phyloP scores from a whole-genome alignment of 1,284 basidiomycete species.

The Apiotrichum brassicae region DNA sequence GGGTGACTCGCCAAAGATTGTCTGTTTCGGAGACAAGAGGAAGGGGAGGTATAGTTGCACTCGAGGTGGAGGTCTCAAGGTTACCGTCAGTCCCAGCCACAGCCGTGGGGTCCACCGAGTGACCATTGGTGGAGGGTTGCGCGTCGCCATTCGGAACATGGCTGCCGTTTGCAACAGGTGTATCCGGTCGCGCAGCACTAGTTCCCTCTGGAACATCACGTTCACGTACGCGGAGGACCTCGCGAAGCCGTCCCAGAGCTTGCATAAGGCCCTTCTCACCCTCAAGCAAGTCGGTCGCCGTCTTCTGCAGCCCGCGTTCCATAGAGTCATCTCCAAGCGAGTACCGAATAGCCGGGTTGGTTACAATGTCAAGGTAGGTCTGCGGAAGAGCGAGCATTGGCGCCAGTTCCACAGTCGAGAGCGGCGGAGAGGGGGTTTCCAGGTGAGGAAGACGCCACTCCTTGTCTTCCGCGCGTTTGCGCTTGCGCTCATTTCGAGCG shows the following conservation, averaged over 20 bases:
- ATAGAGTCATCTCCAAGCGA: conserved; percentile 44
- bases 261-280: conserved; percentile 45
- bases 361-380: conserved; percentile 43
- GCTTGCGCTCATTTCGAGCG: conserved; percentile 21
- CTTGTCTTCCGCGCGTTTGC: conserved; percentile 25
- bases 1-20: conserved; percentile 43
- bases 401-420: conserved; percentile 37
- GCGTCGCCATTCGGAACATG: conserved; percentile 8
- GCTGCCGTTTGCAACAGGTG: background rate
- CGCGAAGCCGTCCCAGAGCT: conserved; percentile 39
- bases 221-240: conserved; percentile 34
- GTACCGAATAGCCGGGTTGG: conserved; percentile 42
- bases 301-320: conserved; percentile 43
- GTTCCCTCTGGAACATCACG: conserved; percentile 29
- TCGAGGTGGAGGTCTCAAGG: background rate
- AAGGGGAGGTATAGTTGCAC: conserved; percentile 25
- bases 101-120: background rate
- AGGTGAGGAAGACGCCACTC: conserved; percentile 40
- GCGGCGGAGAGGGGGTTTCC: conserved; percentile 37
- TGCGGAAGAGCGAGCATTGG: conserved; percentile 39
- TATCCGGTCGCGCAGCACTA: background rate
- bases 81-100: background rate
- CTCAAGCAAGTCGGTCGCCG: conserved; percentile 45
- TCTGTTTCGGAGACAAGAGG: conserved; percentile 41
- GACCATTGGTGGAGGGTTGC: conserved; percentile 7